Evolutionary conservation across 352 stramenopile species (phyloP).

Genomic region (Peronospora tabacina): DNA sequence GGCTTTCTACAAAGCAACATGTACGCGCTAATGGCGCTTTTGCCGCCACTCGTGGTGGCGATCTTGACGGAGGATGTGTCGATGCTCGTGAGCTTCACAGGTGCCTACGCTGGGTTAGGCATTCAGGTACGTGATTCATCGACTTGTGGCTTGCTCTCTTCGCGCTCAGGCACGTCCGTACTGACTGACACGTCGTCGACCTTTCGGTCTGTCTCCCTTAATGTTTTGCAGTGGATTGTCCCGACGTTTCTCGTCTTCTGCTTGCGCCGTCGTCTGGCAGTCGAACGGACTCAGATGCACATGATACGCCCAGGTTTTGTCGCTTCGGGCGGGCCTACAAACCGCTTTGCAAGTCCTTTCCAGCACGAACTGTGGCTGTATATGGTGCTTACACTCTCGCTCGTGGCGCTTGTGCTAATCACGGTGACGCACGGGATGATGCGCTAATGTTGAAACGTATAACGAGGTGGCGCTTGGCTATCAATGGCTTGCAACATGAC

Average conservation of each 20-base stretch:
- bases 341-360: constrained; percentile 77
- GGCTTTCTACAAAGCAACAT: constrained; percentile 50
- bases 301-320: constrained; percentile 16
- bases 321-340: constrained; percentile 28
- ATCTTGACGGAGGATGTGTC: constrained; percentile 87
- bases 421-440: constrained; percentile 59
- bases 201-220: constrained; percentile 17
- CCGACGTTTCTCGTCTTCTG: constrained; percentile 69
- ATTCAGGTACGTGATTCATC: constrained; percentile 52
- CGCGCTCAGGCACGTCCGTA: constrained; percentile 17
- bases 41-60: constrained; percentile 71
- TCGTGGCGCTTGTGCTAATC: constrained; percentile 58
- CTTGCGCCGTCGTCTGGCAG: constrained; percentile 47
- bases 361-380: constrained; percentile 56
- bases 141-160: constrained; percentile 14
- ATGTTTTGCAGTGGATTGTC: constrained; percentile 62
- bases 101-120: constrained; percentile 74
- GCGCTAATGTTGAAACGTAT: constrained; percentile 13
- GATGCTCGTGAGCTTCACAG: constrained; percentile 83
- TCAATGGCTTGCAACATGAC: too few relatives aligned
- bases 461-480: neutral
- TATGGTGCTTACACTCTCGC: constrained; percentile 52
- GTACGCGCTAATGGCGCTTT: constrained; percentile 63
- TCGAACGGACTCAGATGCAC: constrained; percentile 34
- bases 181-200: constrained; percentile 30